Conservation (phyloP, 2,329 filamentous ascomycete species). For the Botrytis elliptica region DNA sequence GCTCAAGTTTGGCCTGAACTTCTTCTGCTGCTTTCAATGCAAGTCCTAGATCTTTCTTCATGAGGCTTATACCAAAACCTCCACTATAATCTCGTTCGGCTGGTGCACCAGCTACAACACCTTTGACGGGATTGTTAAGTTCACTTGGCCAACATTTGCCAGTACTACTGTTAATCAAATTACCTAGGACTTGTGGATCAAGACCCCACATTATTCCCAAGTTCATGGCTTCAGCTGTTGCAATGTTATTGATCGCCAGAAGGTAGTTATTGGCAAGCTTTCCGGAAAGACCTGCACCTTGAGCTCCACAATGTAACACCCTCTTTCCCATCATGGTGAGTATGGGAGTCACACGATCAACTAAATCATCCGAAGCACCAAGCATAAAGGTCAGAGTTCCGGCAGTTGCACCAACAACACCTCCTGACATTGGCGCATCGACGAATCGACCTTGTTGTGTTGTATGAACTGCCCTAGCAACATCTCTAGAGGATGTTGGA, state of each 20-base stretch:
- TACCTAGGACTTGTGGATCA: slow-evolving; percentile 64
- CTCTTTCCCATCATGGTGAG: slow-evolving; percentile 82
- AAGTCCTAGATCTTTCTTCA: slow-evolving; percentile 76
- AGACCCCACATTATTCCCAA: slow-evolving; percentile 55
- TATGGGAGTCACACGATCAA: slow-evolving; percentile 65
- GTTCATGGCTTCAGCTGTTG: slow-evolving; percentile 58
- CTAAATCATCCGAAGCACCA: slow-evolving; percentile 61
- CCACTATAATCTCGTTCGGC: slow-evolving; percentile 73
- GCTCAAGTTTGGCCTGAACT: slow-evolving; percentile 62
- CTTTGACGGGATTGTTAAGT: slow-evolving; percentile 90
- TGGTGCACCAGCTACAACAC: slow-evolving; percentile 74
- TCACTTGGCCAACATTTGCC: slow-evolving; percentile 96
- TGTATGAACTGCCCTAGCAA: slow-evolving; percentile 68
- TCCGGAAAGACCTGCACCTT: slow-evolving; percentile 82
- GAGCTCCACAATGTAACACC: slow-evolving; percentile 80
- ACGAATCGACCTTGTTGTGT: slow-evolving; percentile 74
- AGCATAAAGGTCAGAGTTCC: slow-evolving; percentile 96
- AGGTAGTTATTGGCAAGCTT: slow-evolving; percentile 99
- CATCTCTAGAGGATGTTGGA: slow-evolving; percentile 74
- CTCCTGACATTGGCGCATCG: slow-evolving; percentile 95
- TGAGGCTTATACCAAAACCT: slow-evolving; percentile 73
- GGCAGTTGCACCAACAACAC: slow-evolving; percentile 84
- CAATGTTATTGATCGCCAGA: slow-evolving; percentile 84
- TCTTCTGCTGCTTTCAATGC: slow-evolving; percentile 71
- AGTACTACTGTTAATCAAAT: slow-evolving; percentile 89